Conservation (phyloP, 2,329 filamentous ascomycete genomes). For the Cercospora sp. region DNA sequence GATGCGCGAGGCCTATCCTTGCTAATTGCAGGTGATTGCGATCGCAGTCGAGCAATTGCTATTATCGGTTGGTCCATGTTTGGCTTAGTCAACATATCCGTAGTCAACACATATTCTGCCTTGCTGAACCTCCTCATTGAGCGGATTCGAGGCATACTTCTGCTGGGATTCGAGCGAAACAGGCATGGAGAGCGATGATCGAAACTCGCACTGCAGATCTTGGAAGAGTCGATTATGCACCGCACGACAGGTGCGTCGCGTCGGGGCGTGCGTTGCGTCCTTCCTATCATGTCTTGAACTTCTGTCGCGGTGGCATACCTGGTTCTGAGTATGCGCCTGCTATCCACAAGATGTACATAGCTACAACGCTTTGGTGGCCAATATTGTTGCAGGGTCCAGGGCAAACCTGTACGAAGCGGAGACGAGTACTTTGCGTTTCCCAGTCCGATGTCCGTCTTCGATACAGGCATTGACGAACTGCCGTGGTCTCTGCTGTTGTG, state of each 20-base stretch:
- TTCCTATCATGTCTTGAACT: neutral
- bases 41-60: neutral
- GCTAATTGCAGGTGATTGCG: neutral
- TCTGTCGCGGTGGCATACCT: neutral
- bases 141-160: neutral
- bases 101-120: neutral
- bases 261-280: neutral
- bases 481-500: neutral
- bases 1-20: neutral
- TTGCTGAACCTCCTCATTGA: neutral
- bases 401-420: neutral
- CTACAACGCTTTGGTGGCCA: neutral
- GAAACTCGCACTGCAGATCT: too few species aligned
- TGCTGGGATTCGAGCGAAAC: neutral
- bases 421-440: neutral
- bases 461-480: neutral
- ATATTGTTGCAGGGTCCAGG: neutral
- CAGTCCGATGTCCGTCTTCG: neutral
- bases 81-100: neutral
- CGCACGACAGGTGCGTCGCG: too few species aligned
- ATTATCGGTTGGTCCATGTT: neutral
- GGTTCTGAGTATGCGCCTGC: neutral
- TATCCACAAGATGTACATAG: neutral
- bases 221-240: neutral
- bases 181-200: neutral